Evolutionary conservation across 208 protist genomes (phyloP), one percentile per base, ranked within the genome.

Genomic region (Porcisia hertigi): DNA sequence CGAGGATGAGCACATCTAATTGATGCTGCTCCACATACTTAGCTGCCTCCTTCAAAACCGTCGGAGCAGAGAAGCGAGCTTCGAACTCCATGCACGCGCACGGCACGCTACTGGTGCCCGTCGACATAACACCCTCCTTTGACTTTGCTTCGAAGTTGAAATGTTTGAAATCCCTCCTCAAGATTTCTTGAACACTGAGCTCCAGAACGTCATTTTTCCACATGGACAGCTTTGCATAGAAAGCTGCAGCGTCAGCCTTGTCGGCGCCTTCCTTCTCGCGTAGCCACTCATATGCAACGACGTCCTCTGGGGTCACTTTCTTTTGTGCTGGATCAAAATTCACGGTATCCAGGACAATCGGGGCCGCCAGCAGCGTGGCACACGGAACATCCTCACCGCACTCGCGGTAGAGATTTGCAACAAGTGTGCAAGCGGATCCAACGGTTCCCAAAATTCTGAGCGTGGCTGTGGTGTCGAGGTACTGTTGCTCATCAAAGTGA

Each of bases 271-370:
- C 71, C 63, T 65, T 39, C 6, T 62, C 43, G 39, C 70, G 75
- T 25, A 97, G 84, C 83, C 87, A 94, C 59, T 88, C 71, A 49
- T 77, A 83, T 59, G 77, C 79, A 20, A 60, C 73, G 20, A 94
- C 76, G 57, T 97, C 93, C 54, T 78, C 85, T 39, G 88, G 83
- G 5, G 93, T 96, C 14, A 89, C 88, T 55, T 94, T 95, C 73
- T 95, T 94, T 73, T 94, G 90, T 1, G 79, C 55, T 11, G 72
- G 75, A 53, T 92, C 81, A 76, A 97, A 96, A 58, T 97, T 97
- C 12, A 92, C 86, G 16, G 90, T 93, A 73, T 97, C 93, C 36
- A 96, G 62, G 49, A 95, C 71, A 72, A 97, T 97, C 8, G 93
- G 84, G 8, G 86, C 87, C 25, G 83, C 53, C 18, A 97, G 82